phyloP scores from a whole-genome alignment of 1,139 yeast genomes.

The Blastobotrys malaysiensis region DNA sequence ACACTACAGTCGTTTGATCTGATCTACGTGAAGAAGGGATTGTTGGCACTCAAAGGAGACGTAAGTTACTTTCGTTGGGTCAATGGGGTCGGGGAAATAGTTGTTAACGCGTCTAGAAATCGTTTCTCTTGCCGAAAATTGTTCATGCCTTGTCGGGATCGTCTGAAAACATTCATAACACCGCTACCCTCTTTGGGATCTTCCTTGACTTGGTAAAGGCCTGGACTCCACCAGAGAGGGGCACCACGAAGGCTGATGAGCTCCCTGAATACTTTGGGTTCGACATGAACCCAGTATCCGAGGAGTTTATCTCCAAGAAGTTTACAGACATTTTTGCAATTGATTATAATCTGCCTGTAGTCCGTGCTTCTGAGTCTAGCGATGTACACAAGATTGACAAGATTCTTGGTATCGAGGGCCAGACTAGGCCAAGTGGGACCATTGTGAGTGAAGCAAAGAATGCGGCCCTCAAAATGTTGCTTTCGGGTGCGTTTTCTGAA shows the following conservation, averaged over 20 bases:
- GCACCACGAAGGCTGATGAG: conserved; percentile 40
- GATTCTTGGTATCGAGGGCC: neutral
- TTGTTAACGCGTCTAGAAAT: conserved; percentile 6
- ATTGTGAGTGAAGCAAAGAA: conserved; percentile 3
- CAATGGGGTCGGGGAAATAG: neutral
- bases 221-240: conserved; percentile 49
- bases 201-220: conserved; percentile 49
- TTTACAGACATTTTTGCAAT: conserved; percentile 48
- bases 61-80: conserved; percentile 9
- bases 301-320: conserved; percentile 41
- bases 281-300: conserved; percentile 34
- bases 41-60: conserved; percentile 35
- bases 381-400: neutral
- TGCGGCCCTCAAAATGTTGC: conserved; percentile 28
- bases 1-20: conserved; percentile 61
- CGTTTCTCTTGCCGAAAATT: conserved; percentile 1
- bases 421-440: neutral
- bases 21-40: conserved; percentile 59
- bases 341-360: neutral
- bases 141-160: neutral
- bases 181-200: conserved; percentile 59
- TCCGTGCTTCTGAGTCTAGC: neutral
- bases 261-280: conserved; percentile 30
- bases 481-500: conserved; percentile 38
- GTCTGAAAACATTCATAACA: conserved; percentile 22